Conservation (phyloP, 176 grass and related monocot species). For the Carex kokanica region DNA sequence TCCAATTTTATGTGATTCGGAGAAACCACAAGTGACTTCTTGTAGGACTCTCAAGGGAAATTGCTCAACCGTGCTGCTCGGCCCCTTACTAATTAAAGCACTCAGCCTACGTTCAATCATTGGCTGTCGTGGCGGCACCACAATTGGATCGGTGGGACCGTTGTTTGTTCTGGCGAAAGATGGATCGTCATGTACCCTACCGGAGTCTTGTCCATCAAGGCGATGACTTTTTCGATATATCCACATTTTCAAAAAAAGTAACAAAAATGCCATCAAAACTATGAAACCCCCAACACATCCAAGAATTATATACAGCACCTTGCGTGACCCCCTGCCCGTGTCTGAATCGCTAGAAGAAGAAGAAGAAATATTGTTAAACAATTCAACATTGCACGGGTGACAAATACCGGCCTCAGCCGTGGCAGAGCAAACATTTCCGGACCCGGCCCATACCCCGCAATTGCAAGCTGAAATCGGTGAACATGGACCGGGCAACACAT, state of each 20-base stretch:
- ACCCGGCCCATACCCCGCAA: slow-evolving; percentile 73
- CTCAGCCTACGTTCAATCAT: slow-evolving; percentile 49
- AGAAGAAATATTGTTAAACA: slow-evolving; percentile 18
- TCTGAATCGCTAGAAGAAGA: slow-evolving; percentile 1
- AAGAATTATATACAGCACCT: slow-evolving; percentile 27
- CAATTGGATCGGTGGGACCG: neutral
- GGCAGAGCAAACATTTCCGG: slow-evolving; percentile 34
- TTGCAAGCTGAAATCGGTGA: slow-evolving; percentile 34
- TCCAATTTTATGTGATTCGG: slow-evolving; percentile 53
- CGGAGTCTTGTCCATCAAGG: slow-evolving; percentile 25
- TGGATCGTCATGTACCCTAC: slow-evolving; percentile 52
- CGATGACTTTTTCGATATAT: neutral
- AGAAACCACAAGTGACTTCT: slow-evolving; percentile 47
- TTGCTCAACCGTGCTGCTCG: slow-evolving; percentile 76
- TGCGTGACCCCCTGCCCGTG: neutral
- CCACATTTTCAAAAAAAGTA: slow-evolving; percentile 16
- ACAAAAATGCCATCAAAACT: slow-evolving; percentile 2
- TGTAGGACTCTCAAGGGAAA: slow-evolving; percentile 58
- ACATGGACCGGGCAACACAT: slow-evolving; percentile 68
- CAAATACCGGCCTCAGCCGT: slow-evolving; percentile 36
- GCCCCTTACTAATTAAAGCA: slow-evolving; percentile 60
- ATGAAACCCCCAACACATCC: slow-evolving; percentile 25
- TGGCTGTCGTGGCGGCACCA: neutral
- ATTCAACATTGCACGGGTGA: slow-evolving; percentile 45
- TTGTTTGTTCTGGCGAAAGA: neutral